Evolutionary conservation across 306 rosid genomes (phyloP), one percentile per base, ranked within the genome.

Genomic region (Acacia melanoxylon): DNA sequence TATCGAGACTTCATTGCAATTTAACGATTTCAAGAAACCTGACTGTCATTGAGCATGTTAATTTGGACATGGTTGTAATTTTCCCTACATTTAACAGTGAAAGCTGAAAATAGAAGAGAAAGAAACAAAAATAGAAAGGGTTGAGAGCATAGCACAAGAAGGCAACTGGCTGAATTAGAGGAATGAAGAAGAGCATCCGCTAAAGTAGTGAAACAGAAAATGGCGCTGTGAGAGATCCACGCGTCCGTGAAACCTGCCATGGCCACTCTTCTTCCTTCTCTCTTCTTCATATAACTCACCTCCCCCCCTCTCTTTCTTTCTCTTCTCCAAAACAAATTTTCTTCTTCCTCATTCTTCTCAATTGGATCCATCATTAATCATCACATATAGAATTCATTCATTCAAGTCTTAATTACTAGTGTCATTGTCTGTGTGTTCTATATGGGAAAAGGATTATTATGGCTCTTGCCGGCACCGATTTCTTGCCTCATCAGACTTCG

Each of bases 171-270:
- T 51, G 58, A 17, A 51, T 51, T 5, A 51, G n/a, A 17, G 16
- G 20, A 16, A 19, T 16, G 24, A 17, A 19, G 59, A 56, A 52
- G 65, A 22, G 31, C 65, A n/a, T 58, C 65, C 65, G 65, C 12
- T 58, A 58, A 58, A 58, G 65, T 22, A 58, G 65, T 58, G 62
- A n/a, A 58, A 12, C 52, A 1, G 27, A 52, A 52, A 52, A 56
- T 56, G 63, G 63, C 63, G 27, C 2, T 9, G 15, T 20, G 22
- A 78, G 69, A 10, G 24, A 40, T 4, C 79, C 81, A 84, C 87
- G 79, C 81, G 87, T 78, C 78, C 90, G 88, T 24, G 68, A 87
- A 84, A 75, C 31, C 69, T 68, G 86, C 87, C 79, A 37, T 78
- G 20, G 56, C 84, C 87, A 12, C 17, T 48, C 52, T 48, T 48